Base-by-base conservation (phyloP, 108 stramenopile genomes). In the Conticribra weissflogii region DNA sequence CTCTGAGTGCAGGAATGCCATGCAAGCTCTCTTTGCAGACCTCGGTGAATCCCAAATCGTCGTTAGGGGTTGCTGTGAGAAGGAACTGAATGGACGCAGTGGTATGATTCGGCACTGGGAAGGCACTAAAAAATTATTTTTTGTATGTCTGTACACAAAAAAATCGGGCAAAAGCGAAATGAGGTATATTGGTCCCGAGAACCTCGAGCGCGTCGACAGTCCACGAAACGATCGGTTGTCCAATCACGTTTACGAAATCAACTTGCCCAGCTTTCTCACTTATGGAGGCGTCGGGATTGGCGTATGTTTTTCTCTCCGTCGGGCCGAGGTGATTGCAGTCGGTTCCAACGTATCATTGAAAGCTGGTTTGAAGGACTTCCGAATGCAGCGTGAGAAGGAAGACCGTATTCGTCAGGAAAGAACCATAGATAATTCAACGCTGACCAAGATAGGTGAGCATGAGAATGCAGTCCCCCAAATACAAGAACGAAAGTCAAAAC, bases 21-120 rank as follows among this genome's bases (percentile, higher is more conserved):
- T n/a, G n/a, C n/a, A n/a, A n/a, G n/a, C n/a, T n/a, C n/a, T n/a
- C n/a, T n/a, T n/a, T n/a, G n/a, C n/a, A n/a, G n/a, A n/a, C n/a
- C n/a, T n/a, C n/a, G n/a, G n/a, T n/a, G n/a, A n/a, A n/a, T n/a
- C n/a, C n/a, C n/a, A n/a, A n/a, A n/a, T n/a, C n/a, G n/a, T n/a
- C n/a, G n/a, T n/a, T n/a, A n/a, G n/a, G n/a, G n/a, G n/a, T n/a
- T 24, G 47, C 69, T 15, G 2, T 33, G n/a, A 49, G 61, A 68
- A 74, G 50, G 76, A 72, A 17, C 29, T 82, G 32, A 72, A 82
- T 59, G 76, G 64, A 17, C 71, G 76, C 15, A 46, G 14, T 14
- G 81, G 81, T 19, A 74, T 66, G 27, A 59, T 82, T 41, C 76
- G 50, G 4, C 49, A 60, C 55, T 82, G 66, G 54, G 76, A 82